Evolutionary conservation across 306 rosid genomes (phyloP).

Genomic region (Prunus mongolica): DNA sequence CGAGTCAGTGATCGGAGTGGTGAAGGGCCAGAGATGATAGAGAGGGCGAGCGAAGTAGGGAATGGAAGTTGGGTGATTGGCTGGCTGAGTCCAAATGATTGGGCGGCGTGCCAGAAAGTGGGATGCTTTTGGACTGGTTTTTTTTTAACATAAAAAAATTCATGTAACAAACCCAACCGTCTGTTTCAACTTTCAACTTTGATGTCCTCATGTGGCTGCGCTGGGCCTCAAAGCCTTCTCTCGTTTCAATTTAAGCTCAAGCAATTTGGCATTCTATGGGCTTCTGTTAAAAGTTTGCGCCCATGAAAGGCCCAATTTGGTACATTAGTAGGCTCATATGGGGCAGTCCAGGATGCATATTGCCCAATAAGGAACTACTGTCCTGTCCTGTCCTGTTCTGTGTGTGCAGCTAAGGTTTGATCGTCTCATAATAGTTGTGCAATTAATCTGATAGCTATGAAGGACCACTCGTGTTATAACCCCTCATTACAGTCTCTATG

Average conservation of each 20-base stretch:
- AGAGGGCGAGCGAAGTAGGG: neutral
- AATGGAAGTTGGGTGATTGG: neutral
- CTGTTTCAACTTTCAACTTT: neutral
- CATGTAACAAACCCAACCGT: neutral
- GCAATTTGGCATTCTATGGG: neutral
- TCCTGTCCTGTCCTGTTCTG: too few species aligned
- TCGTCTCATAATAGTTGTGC: too few species aligned
- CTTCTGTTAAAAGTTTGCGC: neutral
- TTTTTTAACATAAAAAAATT: neutral
- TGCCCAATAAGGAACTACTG: neutral
- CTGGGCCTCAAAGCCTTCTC: neutral
- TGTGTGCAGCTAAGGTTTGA: too few species aligned
- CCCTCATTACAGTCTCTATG: too few species aligned
- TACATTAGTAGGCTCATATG: neutral
- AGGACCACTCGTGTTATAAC: too few species aligned
- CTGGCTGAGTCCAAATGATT: neutral
- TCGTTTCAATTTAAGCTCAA: neutral
- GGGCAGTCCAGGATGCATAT: neutral
- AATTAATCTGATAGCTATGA: too few species aligned
- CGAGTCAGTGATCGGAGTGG: neutral
- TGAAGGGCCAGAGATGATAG: neutral
- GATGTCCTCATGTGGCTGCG: neutral
- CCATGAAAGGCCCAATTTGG: neutral
- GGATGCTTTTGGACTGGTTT: neutral
- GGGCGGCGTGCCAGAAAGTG: slow-evolving; percentile 8